Evolutionary conservation across 2,329 filamentous ascomycete genomes (phyloP), one percentile per base, ranked within the genome.

Genomic region (Arthrobotrys pseudoclavata): DNA sequence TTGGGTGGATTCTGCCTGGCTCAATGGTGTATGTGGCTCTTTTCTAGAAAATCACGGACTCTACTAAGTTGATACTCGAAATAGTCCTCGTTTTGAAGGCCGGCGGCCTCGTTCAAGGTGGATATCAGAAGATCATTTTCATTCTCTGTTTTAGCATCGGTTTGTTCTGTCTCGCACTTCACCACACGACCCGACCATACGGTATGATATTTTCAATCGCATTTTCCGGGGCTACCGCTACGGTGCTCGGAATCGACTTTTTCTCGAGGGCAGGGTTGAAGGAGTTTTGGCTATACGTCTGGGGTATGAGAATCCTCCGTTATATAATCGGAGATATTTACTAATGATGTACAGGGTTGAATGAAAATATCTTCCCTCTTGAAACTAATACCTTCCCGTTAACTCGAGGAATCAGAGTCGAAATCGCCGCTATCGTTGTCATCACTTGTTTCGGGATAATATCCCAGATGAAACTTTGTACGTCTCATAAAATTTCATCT

Each of bases 271-370:
- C 94, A n/a, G 95, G 95, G 0, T 85, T 97, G 81, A 97, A 97
- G 83, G 95, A 98, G 83, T 97, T 97, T 80, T 98, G 95, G 95
- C 88, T 93, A 4, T 98, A 96, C 83, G 87, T 97, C 42, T 98
- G 95, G 95, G 86, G 88, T 89, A 83, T 83, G 87, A 83, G 20
- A 60, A 42, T 26, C 9, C 26, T 42, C 55, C 22, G 22, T 15
- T 67, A 4, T 69, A 31, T 13, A 47, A 18, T 61, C 61, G 31
- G 20, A 20, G 9, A 12, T 0, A 29, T 20, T 29, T 26, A 55
- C 63, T 75, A 52, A 9, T 82, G 26, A 22, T 6, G 26, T 53
- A 31, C 79, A 89, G 88, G 85, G 53, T 84, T 98, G 45, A 97
- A 97, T 83, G 86, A 89, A 48, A 87, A 91, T 62, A 85, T 94